Conservation (phyloP, 805 yeast species). For the Saturnispora quitensis region DNA sequence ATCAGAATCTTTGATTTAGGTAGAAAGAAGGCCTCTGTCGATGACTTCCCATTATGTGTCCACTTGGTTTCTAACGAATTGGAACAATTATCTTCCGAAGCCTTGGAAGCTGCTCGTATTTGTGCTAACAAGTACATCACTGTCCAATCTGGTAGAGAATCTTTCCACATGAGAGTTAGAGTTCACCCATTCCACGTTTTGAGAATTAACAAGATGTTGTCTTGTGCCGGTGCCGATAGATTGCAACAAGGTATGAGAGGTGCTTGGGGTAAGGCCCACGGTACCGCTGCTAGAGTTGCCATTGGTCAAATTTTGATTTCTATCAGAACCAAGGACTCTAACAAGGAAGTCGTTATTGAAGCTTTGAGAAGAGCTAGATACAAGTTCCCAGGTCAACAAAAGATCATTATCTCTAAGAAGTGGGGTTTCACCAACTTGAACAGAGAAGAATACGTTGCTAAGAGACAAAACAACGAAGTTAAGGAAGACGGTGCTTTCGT, state of each 20-base stretch:
- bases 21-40: slow-evolving; percentile 99
- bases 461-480: slow-evolving; percentile 96
- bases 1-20: slow-evolving; percentile 98
- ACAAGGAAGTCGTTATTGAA: slow-evolving; percentile 96
- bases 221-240: slow-evolving; percentile 99
- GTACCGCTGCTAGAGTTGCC: slow-evolving; percentile 98
- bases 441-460: slow-evolving; percentile 93
- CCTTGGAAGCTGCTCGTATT: slow-evolving; percentile 99
- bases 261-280: slow-evolving; percentile 99
- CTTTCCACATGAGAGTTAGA: slow-evolving; percentile 99
- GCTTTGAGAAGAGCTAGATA: slow-evolving; percentile 99
- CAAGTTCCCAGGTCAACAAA: slow-evolving; percentile 99
- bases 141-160: slow-evolving; percentile 95
- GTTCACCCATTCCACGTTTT: slow-evolving; percentile 99
- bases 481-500: slow-evolving; percentile 99
- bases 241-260: slow-evolving; percentile 99
- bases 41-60: slow-evolving; percentile 98
- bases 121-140: slow-evolving; percentile 99
- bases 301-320: slow-evolving; percentile 98
- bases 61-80: slow-evolving; percentile 99
- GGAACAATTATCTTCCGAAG: slow-evolving; percentile 99
- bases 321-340: slow-evolving; percentile 95
- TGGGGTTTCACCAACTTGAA: slow-evolving; percentile 99
- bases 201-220: slow-evolving; percentile 99
- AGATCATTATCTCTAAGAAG: slow-evolving; percentile 97